These are phyloP conservation scores for Bonia amplexicaulis DNA, from an alignment of 176 grass and related monocot species.

Conservation along the genomic window DNA sequence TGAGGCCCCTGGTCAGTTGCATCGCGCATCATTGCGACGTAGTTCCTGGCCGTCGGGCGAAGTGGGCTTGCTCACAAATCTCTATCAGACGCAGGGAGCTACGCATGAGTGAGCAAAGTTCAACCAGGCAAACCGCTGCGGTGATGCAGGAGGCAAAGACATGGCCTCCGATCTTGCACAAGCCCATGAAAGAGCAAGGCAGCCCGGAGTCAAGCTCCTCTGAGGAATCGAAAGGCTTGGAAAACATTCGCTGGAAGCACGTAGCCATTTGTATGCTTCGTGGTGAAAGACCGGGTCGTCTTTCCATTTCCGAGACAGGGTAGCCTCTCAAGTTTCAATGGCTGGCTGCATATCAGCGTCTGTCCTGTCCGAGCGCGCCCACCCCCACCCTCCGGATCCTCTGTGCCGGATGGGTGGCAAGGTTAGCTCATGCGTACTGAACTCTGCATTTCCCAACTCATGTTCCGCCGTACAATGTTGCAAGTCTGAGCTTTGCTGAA, in stretches of 20 bases:
- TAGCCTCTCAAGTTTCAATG: not conserved
- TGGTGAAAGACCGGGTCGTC: not conserved
- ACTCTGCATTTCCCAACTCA: not conserved
- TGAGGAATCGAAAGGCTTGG: not conserved
- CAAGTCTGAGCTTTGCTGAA: not conserved
- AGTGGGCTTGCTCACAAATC: not conserved
- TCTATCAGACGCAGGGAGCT: not conserved
- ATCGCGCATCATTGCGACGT: not conserved
- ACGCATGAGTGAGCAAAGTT: not conserved
- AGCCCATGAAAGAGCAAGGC: constrained; percentile 11
- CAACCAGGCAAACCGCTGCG: not conserved
- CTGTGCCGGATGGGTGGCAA: not conserved
- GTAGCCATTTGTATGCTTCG: not conserved
- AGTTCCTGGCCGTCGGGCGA: not conserved
- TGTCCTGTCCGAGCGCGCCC: not conserved
- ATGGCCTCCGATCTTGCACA: not conserved
- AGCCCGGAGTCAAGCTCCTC: not conserved
- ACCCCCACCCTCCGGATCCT: not conserved
- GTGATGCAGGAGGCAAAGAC: not conserved
- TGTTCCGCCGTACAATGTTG: not conserved
- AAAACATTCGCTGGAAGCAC: constrained; percentile 3
- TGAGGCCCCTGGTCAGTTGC: not conserved
- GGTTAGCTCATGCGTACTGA: not conserved
- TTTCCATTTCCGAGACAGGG: not conserved
- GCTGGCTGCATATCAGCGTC: not conserved